Percentiles rank a stretch among this genome's conserved stretches.
Conservation (phyloP, 1,284 basidiomycete species). For the Naganishia sp. region DNA sequence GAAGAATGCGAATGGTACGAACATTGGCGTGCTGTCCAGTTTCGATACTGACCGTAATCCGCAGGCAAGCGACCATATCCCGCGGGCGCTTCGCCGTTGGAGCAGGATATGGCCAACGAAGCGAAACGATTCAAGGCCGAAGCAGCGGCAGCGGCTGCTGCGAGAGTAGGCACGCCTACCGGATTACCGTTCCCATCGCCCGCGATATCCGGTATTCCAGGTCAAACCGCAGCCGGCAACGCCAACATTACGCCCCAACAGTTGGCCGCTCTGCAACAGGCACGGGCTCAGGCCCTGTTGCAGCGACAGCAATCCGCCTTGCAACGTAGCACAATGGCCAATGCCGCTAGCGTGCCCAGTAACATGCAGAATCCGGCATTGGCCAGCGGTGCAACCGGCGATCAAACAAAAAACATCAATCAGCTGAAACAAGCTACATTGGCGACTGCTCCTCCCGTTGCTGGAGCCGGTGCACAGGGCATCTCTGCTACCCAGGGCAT, state of each 20-base stretch:
- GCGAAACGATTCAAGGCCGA: slow-evolving; percentile 34
- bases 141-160: slow-evolving; percentile 21
- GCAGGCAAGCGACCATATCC: slow-evolving; percentile 30
- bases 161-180: slow-evolving; percentile 9
- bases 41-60: background rate
- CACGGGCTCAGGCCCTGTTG: slow-evolving; percentile 19
- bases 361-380: slow-evolving; percentile 4
- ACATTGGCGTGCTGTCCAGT: background rate
- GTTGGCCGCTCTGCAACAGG: slow-evolving; percentile 27
- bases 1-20: slow-evolving; percentile 30
- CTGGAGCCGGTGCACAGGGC: slow-evolving; percentile 5
- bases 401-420: slow-evolving; percentile 8
- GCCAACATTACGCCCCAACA: slow-evolving; percentile 24
- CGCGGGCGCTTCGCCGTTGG: slow-evolving; percentile 26
- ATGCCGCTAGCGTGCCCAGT: slow-evolving; percentile 5
- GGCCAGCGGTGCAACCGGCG: background rate
- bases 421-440: slow-evolving; percentile 28
- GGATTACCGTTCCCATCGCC: slow-evolving; percentile 21
- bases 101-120: slow-evolving; percentile 32
- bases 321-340: slow-evolving; percentile 17
- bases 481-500: slow-evolving; percentile 25
- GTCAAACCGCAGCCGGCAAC: background rate
- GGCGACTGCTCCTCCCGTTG: slow-evolving; percentile 19
- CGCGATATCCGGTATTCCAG: background rate
- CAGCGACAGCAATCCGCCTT: slow-evolving; percentile 18